Conservation (phyloP, 257 asterid genomes). For the Solanum pinnatisectum region DNA sequence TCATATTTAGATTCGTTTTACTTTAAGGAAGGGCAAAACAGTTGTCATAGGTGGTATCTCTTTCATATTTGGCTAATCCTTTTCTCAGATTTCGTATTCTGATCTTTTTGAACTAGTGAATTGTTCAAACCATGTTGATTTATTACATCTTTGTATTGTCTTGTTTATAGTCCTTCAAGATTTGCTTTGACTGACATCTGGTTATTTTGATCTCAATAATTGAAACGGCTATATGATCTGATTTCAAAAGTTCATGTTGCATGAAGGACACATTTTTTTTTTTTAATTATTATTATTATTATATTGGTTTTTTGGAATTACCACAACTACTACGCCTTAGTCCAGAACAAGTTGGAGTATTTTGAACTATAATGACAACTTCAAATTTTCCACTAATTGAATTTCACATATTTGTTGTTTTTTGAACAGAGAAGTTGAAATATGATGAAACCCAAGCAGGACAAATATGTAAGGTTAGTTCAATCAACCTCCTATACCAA, state of each 20-base stretch:
- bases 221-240: not conserved
- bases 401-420: not conserved
- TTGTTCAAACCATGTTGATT: not conserved
- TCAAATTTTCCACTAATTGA: not conserved
- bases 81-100: not conserved
- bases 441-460: constrained; percentile 13
- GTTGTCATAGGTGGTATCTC: not conserved
- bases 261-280: not conserved
- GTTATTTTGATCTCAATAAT: not conserved
- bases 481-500: not conserved
- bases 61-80: not conserved
- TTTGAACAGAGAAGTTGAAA: not conserved
- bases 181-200: not conserved
- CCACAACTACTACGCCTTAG: not conserved
- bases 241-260: not conserved
- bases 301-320: not conserved
- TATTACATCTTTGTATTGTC: not conserved
- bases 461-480: constrained; percentile 20
- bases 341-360: not conserved
- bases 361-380: not conserved
- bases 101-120: no score
- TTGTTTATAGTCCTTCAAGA: not conserved
- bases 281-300: no score
- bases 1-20: not conserved
- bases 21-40: no score